Conservation (phyloP, 768 basidiomycete species). For the Coprinopsis cinerea region DNA sequence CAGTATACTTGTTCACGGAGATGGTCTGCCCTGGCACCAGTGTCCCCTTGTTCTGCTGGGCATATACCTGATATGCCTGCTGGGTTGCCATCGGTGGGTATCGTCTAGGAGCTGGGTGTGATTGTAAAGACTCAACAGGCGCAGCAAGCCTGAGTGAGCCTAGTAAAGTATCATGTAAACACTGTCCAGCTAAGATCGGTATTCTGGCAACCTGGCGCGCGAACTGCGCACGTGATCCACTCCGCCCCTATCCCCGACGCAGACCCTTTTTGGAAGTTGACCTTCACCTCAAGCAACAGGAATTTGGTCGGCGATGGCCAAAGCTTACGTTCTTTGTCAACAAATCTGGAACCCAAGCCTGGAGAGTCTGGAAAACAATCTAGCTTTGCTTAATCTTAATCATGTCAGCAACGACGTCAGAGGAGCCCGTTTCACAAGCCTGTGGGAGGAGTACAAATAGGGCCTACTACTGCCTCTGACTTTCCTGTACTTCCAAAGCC, state of each 20-base stretch:
- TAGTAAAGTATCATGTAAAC: conserved; percentile 5
- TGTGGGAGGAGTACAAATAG: not conserved
- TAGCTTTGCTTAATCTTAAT: too few relatives aligned
- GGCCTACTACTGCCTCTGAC: not conserved
- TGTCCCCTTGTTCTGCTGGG: conserved; percentile 58
- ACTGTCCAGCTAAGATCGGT: not conserved
- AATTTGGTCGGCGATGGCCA: too few relatives aligned
- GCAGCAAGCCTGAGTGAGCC: conserved; percentile 7
- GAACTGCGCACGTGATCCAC: conserved; percentile 18
- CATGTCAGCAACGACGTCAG: too few relatives aligned
- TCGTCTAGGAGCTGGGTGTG: not conserved
- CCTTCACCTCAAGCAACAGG: too few relatives aligned
- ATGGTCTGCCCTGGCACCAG: conserved; percentile 82
- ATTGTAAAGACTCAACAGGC: conserved; percentile 1
- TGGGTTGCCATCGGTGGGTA: conserved; percentile 40
- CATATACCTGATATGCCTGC: conserved; percentile 43
- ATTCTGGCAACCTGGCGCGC: conserved; percentile 5
- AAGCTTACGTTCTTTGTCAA: not conserved
- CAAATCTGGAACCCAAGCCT: too few relatives aligned
- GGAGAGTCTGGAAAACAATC: too few relatives aligned
- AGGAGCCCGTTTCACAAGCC: too few relatives aligned
- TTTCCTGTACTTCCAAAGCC: not conserved
- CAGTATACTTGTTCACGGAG: conserved; percentile 81
- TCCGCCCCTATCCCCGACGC: too few relatives aligned
- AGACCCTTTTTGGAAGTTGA: not conserved